Evolutionary conservation across 2,329 filamentous ascomycete species (phyloP), one percentile per base, ranked within the genome.

Genomic region (Ophiostoma populinum): DNA sequence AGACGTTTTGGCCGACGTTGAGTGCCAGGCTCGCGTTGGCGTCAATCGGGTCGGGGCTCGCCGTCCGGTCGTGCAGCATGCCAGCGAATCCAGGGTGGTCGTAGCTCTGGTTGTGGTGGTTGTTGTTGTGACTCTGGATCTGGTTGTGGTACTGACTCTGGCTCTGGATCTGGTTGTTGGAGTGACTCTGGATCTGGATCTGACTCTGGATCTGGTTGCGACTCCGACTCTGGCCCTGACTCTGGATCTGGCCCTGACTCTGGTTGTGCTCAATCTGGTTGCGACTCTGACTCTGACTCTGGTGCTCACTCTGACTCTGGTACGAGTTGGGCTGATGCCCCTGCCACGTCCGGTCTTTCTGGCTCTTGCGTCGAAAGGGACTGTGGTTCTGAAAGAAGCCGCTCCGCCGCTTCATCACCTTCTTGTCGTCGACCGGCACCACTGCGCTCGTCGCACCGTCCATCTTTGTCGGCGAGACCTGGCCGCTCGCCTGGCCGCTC

Each of bases 1-100:
- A 93, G 9, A 98, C 83, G 47, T 98, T 98, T 47, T 92, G 83
- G 7, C 90, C 90, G 36, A 98, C 72, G 48, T 94, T 94, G 19
- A 98, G 65, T 41, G 92, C 87, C 47, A 95, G 75, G 52, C 80
- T 93, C 25, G 87, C 85, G 42, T 90, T 77, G 37, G 87, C 86
- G 50, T 94, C 90, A 24, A 90, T 86, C 1, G 80, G 80, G 35
- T 92, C 82, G 4, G 82, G 83, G 47, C 83, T 92, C 11, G 58
- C 57, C 7, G 61, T 59, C 12, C 62, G 58, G 25, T 65, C 58
- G 8, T 54, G 46, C 11, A 54, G 47, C 36, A 59, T 42, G 35
- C 49, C n/a, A n/a, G n/a, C n/a, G n/a, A n/a, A n/a, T n/a, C n/a
- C n/a, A n/a, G n/a, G 57, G 35, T 55, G 52, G 7, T 51, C 45